These are phyloP conservation scores for Globisporangium cystogenes DNA, from an alignment of 352 stramenopile species.

Conservation along the genomic window DNA sequence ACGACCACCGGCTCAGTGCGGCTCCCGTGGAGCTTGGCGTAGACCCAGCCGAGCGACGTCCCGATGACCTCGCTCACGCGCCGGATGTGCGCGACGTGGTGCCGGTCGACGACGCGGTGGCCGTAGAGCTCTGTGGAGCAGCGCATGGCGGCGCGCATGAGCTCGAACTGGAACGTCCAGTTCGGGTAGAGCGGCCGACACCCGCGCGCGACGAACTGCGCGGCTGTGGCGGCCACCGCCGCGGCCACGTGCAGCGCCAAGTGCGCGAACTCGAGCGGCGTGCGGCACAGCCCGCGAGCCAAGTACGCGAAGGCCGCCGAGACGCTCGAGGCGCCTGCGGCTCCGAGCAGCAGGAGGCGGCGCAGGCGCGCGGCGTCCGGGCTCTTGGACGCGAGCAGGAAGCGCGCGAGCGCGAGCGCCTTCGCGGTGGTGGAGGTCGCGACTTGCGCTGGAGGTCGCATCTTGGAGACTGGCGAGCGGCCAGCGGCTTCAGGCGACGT, in stretches of 20 bases:
- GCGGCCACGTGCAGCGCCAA: slow-evolving; percentile 5
- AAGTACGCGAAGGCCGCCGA: slow-evolving; percentile 4
- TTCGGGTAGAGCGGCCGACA: slow-evolving; percentile 13
- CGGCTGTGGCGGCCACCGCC: background rate
- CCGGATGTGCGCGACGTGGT: slow-evolving; percentile 17
- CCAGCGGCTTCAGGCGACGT: background rate
- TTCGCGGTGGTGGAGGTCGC: background rate
- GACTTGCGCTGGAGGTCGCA: slow-evolving; percentile 3
- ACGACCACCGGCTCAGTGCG: slow-evolving; percentile 17
- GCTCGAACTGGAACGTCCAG: slow-evolving; percentile 34
- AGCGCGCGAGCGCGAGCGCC: slow-evolving; percentile 7
- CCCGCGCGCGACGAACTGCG: slow-evolving; percentile 3
- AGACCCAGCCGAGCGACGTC: background rate
- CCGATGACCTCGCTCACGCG: slow-evolving; percentile 10
- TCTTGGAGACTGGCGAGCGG: background rate
- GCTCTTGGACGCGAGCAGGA: slow-evolving; percentile 6
- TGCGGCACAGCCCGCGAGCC: slow-evolving; percentile 8
- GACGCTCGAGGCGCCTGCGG: background rate
- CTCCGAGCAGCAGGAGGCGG: slow-evolving; percentile 1
- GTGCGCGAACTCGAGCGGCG: slow-evolving; percentile 10
- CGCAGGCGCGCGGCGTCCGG: slow-evolving; percentile 1
- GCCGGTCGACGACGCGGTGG: slow-evolving; percentile 9
- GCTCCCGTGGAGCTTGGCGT: slow-evolving; percentile 9
- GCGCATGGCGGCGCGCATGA: slow-evolving; percentile 17
- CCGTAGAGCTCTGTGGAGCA: slow-evolving; percentile 15